Evolutionary conservation across 495 filamentous ascomycete species (phyloP).

Genomic region (Hypoxylon crocopeplum): DNA sequence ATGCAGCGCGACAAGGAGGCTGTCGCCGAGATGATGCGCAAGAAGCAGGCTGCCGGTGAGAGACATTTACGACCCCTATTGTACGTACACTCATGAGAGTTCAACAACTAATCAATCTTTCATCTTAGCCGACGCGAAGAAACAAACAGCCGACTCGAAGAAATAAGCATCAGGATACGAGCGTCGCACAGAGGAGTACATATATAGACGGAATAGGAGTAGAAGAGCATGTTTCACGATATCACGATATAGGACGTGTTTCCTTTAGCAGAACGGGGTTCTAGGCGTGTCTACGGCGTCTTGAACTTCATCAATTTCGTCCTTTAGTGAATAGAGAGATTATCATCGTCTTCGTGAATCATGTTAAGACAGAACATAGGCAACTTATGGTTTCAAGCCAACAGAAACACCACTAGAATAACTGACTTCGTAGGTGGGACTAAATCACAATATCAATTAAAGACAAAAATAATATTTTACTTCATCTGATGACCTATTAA

Average conservation of each 20-base stretch:
- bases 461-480: slow-evolving; percentile 36
- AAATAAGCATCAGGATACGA: slow-evolving; percentile 20
- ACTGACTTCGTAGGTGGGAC: background rate
- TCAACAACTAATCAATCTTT: slow-evolving; percentile 4
- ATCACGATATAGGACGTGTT: slow-evolving; percentile 31
- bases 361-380: no score
- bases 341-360: background rate
- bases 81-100: background rate
- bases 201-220: slow-evolving; percentile 7
- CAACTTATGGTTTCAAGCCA: no score
- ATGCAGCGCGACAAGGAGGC: slow-evolving; percentile 76
- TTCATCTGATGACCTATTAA: slow-evolving; percentile 51
- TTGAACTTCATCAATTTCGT: slow-evolving; percentile 21
- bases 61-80: background rate
- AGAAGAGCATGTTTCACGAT: slow-evolving; percentile 12
- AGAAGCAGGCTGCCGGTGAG: slow-evolving; percentile 87
- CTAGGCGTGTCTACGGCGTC: slow-evolving; percentile 34
- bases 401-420: no score
- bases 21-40: slow-evolving; percentile 82
- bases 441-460: no score
- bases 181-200: slow-evolving; percentile 2
- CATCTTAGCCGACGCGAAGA: slow-evolving; percentile 58
- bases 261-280: slow-evolving; percentile 20
- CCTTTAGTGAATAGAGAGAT: slow-evolving; percentile 17
- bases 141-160: slow-evolving; percentile 42